phyloP scores from a whole-genome alignment of 352 stramenopile species.

The Peronospora destructor region DNA sequence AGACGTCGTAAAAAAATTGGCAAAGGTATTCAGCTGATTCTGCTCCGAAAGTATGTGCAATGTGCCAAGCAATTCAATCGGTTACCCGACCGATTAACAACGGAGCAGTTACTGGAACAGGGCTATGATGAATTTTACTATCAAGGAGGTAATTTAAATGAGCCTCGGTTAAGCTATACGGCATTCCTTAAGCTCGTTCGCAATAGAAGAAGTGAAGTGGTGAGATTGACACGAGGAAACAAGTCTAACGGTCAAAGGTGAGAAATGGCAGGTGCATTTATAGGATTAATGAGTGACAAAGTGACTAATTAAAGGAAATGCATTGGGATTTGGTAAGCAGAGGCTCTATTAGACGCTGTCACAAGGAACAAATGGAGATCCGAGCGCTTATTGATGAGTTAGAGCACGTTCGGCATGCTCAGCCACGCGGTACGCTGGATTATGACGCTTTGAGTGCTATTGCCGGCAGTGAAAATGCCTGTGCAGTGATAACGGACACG shows the following conservation, averaged over 20 bases:
- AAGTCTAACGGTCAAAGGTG: slow-evolving; percentile 19
- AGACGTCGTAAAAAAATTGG: slow-evolving; percentile 44
- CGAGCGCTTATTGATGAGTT: slow-evolving; percentile 47
- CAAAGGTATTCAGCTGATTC: slow-evolving; percentile 50
- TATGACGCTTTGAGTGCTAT: slow-evolving; percentile 20
- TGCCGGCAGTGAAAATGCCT: slow-evolving; percentile 13
- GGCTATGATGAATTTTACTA: slow-evolving; percentile 70
- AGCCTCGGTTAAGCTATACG: slow-evolving; percentile 47
- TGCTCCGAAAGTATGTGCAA: slow-evolving; percentile 57
- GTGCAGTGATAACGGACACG: slow-evolving; percentile 12
- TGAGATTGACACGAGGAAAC: slow-evolving; percentile 18
- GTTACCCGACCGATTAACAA: slow-evolving; percentile 40
- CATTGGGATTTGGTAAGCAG: slow-evolving; percentile 3
- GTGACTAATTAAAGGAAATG: slow-evolving; percentile 1
- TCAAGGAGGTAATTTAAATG: slow-evolving; percentile 47
- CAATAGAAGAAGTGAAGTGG: slow-evolving; percentile 51
- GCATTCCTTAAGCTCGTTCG: slow-evolving; percentile 64
- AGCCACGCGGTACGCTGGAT: slow-evolving; percentile 11
- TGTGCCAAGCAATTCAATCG: slow-evolving; percentile 43
- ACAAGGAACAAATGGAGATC: slow-evolving; percentile 55
- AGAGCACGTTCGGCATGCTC: slow-evolving; percentile 38
- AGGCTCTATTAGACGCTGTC: slow-evolving; percentile 19
- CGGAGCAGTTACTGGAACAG: slow-evolving; percentile 56
- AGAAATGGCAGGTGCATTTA: not conserved
- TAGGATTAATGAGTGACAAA: slow-evolving; percentile 5